A percentile compares a stretch with the other conserved stretches of the same genome.
Evolutionary conservation across 1,284 basidiomycete species (phyloP).

Genomic region (Taiwanofungus camphoratus): DNA sequence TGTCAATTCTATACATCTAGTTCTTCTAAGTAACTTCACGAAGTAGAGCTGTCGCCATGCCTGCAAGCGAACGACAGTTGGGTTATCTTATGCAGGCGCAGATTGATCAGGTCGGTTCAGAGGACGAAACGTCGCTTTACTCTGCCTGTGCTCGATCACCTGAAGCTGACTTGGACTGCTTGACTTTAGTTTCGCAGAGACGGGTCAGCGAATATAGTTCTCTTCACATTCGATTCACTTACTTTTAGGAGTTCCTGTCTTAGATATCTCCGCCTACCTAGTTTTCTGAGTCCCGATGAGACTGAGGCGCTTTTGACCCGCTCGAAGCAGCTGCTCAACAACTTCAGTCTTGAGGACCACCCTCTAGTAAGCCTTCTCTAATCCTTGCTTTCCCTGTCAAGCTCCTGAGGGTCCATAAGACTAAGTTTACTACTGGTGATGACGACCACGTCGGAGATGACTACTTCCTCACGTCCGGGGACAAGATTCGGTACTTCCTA

Average conservation of each 20-base stretch:
- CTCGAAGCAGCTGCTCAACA: slow-evolving; percentile 67
- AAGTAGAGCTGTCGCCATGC: no score
- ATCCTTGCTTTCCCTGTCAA: neutral
- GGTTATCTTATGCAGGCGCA: slow-evolving; percentile 46
- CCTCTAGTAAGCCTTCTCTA: slow-evolving; percentile 54
- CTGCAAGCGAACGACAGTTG: no score
- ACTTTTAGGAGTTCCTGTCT: neutral
- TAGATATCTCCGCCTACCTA: slow-evolving; percentile 77
- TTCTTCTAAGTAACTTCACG: no score
- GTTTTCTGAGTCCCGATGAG: slow-evolving; percentile 61
- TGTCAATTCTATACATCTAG: no score
- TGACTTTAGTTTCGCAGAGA: slow-evolving; percentile 40
- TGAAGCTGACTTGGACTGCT: neutral
- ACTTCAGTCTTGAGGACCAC: slow-evolving; percentile 75
- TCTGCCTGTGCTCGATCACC: neutral
- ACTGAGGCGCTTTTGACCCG: slow-evolving; percentile 61
- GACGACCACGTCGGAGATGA: slow-evolving; percentile 83
- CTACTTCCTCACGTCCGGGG: slow-evolving; percentile 88
- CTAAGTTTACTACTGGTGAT: slow-evolving; percentile 80
- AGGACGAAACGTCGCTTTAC: neutral
- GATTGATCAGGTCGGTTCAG: slow-evolving; percentile 39
- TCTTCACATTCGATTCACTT: neutral
- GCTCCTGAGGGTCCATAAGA: slow-evolving; percentile 40
- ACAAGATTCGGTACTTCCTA: slow-evolving; percentile 89
- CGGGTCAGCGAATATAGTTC: slow-evolving; percentile 32